These are phyloP conservation scores for Chloranthus sessilifolius DNA, from an alignment of 164 flowering plant genomes.

Conservation along the genomic window DNA sequence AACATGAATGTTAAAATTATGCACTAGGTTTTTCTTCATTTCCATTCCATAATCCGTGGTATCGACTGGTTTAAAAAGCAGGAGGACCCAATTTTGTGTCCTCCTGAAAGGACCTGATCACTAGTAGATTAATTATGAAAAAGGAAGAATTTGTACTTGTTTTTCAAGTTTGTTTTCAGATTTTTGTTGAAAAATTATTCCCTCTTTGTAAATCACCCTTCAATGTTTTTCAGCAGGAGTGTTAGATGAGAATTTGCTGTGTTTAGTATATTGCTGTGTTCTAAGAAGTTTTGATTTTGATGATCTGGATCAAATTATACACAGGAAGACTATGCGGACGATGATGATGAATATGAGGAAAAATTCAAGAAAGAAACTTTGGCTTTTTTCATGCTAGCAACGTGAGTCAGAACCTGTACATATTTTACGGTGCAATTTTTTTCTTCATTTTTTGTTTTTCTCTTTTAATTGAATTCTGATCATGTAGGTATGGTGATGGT, in stretches of 20 bases:
- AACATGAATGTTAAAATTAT: too few relatives aligned
- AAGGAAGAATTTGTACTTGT: too few relatives aligned
- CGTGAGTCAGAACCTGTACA: conserved; percentile 44
- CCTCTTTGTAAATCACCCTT: too few relatives aligned
- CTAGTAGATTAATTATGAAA: too few relatives aligned
- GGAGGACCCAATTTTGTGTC: too few relatives aligned
- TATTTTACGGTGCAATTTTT: neutral
- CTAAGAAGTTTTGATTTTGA: conserved; percentile 1
- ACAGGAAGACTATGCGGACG: conserved; percentile 92
- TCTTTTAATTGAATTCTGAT: neutral
- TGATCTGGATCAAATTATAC: conserved; percentile 2
- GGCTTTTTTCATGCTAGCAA: conserved; percentile 81
- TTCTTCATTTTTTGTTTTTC: neutral
- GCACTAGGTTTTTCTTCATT: too few relatives aligned
- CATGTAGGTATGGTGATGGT: conserved; percentile 83
- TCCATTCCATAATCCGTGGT: too few relatives aligned
- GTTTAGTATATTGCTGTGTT: neutral
- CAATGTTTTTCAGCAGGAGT: too few relatives aligned
- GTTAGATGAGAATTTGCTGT: neutral
- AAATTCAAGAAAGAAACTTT: conserved; percentile 73
- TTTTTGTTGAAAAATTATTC: too few relatives aligned
- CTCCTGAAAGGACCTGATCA: too few relatives aligned
- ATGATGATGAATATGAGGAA: conserved; percentile 81
- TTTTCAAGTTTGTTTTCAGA: too few relatives aligned
- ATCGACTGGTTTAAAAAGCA: too few relatives aligned